Base-by-base conservation (phyloP, 495 filamentous ascomycete species). In the Aspergillus campestris region DNA sequence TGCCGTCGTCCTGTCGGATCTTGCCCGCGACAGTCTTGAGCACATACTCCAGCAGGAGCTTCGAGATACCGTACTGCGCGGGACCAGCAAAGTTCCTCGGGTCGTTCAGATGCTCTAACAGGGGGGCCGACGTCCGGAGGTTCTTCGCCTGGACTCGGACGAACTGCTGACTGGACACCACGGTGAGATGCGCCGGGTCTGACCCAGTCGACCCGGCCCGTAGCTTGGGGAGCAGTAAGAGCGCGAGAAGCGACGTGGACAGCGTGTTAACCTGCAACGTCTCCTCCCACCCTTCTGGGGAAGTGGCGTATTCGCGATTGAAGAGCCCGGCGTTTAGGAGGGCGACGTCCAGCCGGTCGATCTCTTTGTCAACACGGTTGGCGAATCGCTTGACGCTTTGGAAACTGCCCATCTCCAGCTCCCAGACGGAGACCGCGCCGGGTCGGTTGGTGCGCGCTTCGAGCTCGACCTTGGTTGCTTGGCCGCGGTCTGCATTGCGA, bases 221-320 rank as follows among this genome's bases (percentile, higher is more conserved):
- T 13, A 73, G 48, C 43, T 67, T 70, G 2, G 78, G 79, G 2
- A 85, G 63, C 14, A 85, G 54, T 0, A 81, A 57, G 12, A 80
- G 28, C 0, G 67, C 77, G 27, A 85, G 58, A 3, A 84, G 52
- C 8, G 70, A 62, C 0, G 78, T 82, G 3, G 74, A 76, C 3
- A 85, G 59, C 0, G 73, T 67, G 49, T 85, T 83, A 40, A 83
- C 74, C 52, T 81, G 75, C 8, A 83, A 12, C 0, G 61, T 65
- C 42, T 70, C 59, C 47, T 86, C 82, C 64, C 67, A 77, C 2
- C 71, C 75, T 13, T 80, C 73, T 0, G 55, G 30, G 0, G 65
- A 65, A 3, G 48, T 32, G 6, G 44, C 42, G 42, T 62, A 74
- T 24, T 58, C 61, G 2, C 58, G 53, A 42, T 67, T 69, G 56